These are phyloP conservation scores for Paecilomyces dactylethromorphus DNA, from an alignment of 2,329 filamentous ascomycete genomes.

Conservation along the genomic window DNA sequence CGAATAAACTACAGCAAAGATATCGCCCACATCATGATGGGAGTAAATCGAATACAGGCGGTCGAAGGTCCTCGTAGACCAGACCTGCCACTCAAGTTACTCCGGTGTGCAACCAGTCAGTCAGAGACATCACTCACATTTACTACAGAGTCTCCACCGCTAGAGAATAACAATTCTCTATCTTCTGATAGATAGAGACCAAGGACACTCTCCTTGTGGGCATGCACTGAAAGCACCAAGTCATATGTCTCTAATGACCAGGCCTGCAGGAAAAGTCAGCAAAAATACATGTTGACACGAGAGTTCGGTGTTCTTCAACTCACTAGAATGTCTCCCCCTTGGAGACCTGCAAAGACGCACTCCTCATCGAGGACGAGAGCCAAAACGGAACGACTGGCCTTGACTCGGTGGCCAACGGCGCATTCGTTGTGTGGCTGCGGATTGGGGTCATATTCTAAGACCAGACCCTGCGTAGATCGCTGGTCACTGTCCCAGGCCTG, in stretches of 20 bases:
- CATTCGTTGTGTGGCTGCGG: slow-evolving; percentile 22
- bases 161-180: slow-evolving; percentile 74
- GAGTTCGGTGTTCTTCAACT: slow-evolving; percentile 11
- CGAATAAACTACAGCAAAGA: slow-evolving; percentile 93
- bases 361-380: slow-evolving; percentile 73
- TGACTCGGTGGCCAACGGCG: slow-evolving; percentile 36
- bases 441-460: slow-evolving; percentile 13
- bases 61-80: slow-evolving; percentile 70
- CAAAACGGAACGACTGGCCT: slow-evolving; percentile 47
- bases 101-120: not conserved
- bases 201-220: slow-evolving; percentile 85
- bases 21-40: slow-evolving; percentile 86
- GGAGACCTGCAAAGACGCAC: slow-evolving; percentile 84
- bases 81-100: slow-evolving; percentile 49
- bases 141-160: slow-evolving; percentile 85
- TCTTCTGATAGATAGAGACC: slow-evolving; percentile 75
- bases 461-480: slow-evolving; percentile 11
- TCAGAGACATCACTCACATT: slow-evolving; percentile 50
- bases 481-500: slow-evolving; percentile 26
- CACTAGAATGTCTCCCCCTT: slow-evolving; percentile 84
- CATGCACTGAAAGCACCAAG: slow-evolving; percentile 69
- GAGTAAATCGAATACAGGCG: slow-evolving; percentile 87
- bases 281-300: not conserved
- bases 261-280: slow-evolving; percentile 37
- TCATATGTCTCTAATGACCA: slow-evolving; percentile 89